phyloP scores from a whole-genome alignment of 371 early-diverging fungal genomes.

The Mucor saturninus region DNA sequence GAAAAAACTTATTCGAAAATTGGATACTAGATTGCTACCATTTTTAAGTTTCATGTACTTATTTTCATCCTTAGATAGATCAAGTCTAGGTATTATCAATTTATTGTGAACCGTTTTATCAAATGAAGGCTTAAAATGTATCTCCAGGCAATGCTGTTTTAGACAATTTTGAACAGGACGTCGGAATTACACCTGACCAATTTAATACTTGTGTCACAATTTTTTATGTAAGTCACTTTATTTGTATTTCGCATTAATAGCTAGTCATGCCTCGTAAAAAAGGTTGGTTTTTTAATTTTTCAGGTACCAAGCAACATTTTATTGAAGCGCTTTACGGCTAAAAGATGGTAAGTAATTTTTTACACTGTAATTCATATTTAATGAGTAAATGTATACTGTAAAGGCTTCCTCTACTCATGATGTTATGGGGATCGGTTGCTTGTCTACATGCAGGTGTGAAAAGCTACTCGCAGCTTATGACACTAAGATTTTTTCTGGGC shows the following conservation, averaged over 20 bases:
- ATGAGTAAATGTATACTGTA: background rate
- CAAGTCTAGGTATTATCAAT: conserved; percentile 45
- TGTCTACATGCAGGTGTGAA: conserved; percentile 41
- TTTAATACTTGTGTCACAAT: conserved; percentile 54
- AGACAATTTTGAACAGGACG: conserved; percentile 54
- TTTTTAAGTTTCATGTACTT: conserved; percentile 57
- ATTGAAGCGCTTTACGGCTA: conserved; percentile 45
- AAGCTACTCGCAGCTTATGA: conserved; percentile 35
- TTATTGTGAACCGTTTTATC: background rate
- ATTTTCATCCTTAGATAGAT: conserved; percentile 56
- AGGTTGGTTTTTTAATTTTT: conserved; percentile 50
- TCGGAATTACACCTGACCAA: conserved; percentile 51
- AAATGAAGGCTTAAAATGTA: background rate
- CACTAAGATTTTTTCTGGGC: conserved; percentile 46
- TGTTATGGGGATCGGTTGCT: conserved; percentile 47
- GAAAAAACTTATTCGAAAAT: conserved; percentile 43
- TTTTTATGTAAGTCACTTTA: conserved; percentile 35
- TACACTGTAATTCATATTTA: background rate
- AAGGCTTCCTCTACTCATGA: conserved; percentile 52
- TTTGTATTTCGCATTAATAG: background rate
- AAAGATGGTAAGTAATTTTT: conserved; percentile 34
- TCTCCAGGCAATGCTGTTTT: conserved; percentile 49
- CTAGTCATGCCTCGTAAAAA: background rate
- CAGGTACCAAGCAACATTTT: conserved; percentile 56
- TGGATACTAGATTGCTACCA: conserved; percentile 52